Evolutionary conservation across 2,329 filamentous ascomycete genomes (phyloP).

Genomic region (Trematosphaeria pertusa): DNA sequence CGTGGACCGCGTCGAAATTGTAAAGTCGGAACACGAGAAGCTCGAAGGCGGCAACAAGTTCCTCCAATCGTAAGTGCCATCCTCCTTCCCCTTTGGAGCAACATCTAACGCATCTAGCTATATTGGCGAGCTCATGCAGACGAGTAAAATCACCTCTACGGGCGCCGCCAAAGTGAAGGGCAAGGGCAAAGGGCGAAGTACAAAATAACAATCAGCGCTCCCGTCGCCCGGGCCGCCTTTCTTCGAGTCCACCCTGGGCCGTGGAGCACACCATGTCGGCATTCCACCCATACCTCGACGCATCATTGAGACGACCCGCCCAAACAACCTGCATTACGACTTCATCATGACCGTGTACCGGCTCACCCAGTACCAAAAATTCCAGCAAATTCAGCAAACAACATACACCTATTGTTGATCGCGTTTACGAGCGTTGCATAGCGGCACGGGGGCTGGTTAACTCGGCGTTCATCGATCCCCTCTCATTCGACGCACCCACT

Average conservation of each 20-base stretch:
- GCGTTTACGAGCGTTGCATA: conserved; percentile 48
- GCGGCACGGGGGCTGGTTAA: conserved; percentile 32
- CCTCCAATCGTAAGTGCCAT: conserved; percentile 68
- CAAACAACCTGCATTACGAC: conserved; percentile 37
- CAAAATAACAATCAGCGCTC: conserved; percentile 45
- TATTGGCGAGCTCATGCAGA: conserved; percentile 93
- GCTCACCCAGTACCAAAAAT: conserved; percentile 30
- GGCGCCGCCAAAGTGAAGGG: conserved; percentile 60
- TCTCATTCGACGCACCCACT: conserved; percentile 4
- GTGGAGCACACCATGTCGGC: conserved; percentile 33
- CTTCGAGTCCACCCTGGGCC: conserved; percentile 20
- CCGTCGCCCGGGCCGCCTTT: conserved; percentile 17
- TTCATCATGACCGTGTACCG: conserved; percentile 42
- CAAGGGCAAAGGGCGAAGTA: conserved; percentile 47
- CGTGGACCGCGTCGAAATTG: conserved; percentile 91
- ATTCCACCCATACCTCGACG: conserved; percentile 33
- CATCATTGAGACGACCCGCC: conserved; percentile 41
- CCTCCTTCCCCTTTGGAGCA: neutral
- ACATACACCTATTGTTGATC: conserved; percentile 26
- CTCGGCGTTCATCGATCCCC: conserved; percentile 36
- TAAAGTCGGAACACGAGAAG: conserved; percentile 94
- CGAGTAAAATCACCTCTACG: conserved; percentile 65
- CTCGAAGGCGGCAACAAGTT: conserved; percentile 97
- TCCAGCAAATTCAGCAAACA: conserved; percentile 20
- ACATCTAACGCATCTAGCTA: conserved; percentile 67